phyloP scores from a whole-genome alignment of 106 monocot genomes.

The Acorus gramineus region DNA sequence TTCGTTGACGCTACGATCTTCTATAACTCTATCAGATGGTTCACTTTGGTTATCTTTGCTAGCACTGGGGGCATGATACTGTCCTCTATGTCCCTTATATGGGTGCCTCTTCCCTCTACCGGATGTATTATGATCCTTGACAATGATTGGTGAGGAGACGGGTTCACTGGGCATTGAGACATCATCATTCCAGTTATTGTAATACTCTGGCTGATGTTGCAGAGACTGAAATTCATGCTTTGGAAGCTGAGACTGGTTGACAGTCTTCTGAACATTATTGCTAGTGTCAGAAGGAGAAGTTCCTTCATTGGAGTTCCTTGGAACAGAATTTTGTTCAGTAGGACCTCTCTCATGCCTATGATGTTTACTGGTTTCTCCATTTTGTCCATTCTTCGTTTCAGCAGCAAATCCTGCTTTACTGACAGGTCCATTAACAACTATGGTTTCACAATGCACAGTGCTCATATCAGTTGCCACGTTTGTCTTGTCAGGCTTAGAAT shows the following conservation, averaged over 20 bases:
- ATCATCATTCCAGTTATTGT: conserved; percentile 7
- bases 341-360: conserved; percentile 31
- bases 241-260: conserved; percentile 12
- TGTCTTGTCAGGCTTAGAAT: conserved; percentile 2
- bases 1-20: conserved; percentile 13
- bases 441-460: conserved; percentile 5
- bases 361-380: conserved; percentile 28
- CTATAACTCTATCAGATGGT: conserved; percentile 2
- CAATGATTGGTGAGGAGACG: not conserved
- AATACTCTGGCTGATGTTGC: conserved; percentile 2
- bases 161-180: conserved; percentile 10
- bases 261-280: conserved; percentile 8
- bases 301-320: conserved; percentile 13
- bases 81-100: conserved; percentile 14
- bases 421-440: conserved; percentile 9
- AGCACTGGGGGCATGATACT: not conserved
- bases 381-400: conserved; percentile 23
- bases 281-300: conserved; percentile 4
- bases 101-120: conserved; percentile 18
- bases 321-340: conserved; percentile 4
- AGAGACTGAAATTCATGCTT: not conserved
- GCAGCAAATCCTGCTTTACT: conserved; percentile 11
- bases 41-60: conserved; percentile 2
- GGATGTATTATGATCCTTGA: conserved; percentile 10
- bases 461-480: conserved; percentile 3